Conservation (phyloP, 139 green algal genomes). For the Asterochloris sp. region DNA sequence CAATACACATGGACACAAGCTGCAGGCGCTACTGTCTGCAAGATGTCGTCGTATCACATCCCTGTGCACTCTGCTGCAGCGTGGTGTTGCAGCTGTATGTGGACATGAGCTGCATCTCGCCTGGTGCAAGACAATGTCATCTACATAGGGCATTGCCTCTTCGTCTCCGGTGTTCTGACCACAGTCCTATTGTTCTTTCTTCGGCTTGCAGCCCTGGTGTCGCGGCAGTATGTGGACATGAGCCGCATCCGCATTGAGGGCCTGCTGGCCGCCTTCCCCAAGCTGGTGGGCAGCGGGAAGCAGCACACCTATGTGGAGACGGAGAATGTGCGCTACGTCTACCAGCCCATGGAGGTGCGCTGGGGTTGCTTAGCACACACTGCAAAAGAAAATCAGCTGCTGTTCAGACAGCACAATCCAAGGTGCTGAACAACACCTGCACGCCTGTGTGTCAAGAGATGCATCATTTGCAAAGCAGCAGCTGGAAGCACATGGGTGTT, state of each 20-base stretch:
- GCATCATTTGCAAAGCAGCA: neutral
- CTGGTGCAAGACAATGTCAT: neutral
- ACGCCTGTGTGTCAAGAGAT: neutral
- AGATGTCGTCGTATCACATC: too few species aligned
- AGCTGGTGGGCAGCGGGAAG: constrained; percentile 92
- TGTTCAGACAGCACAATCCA: neutral
- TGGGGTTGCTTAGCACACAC: neutral
- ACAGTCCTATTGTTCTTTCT: neutral
- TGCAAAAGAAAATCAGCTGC: neutral
- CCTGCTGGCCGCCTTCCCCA: constrained; percentile 96
- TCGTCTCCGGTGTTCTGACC: too few species aligned
- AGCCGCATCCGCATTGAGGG: constrained; percentile 96
- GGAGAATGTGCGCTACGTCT: constrained; percentile 98
- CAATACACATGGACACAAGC: too few species aligned
- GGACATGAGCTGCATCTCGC: neutral
- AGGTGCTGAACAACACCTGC: too few species aligned
- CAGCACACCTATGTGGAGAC: constrained; percentile 99
- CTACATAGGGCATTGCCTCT: neutral
- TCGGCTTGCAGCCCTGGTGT: constrained; percentile 85
- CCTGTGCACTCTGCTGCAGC: neutral
- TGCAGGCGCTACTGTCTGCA: too few species aligned
- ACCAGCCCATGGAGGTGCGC: constrained; percentile 95
- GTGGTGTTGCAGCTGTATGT: neutral
- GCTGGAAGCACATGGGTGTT: neutral
- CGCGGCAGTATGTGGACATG: constrained; percentile 98